phyloP scores from a whole-genome alignment of 2,329 filamentous ascomycete genomes.

The Monosporascus ibericus region DNA sequence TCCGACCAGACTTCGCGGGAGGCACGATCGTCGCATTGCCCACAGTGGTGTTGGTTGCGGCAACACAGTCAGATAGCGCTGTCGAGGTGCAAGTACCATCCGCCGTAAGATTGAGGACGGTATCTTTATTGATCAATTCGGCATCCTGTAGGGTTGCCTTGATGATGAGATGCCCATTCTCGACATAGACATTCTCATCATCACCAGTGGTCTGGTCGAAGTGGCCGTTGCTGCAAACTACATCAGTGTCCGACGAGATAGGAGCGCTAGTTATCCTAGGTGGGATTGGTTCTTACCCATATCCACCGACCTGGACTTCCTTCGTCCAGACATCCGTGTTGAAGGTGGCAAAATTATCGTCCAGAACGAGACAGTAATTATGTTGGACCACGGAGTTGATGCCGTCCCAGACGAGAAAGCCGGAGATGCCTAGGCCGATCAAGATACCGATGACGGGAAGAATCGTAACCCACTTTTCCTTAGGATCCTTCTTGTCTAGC shows the following conservation, averaged over 20 bases:
- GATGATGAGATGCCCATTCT: conserved; percentile 65
- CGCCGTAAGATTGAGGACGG: conserved; percentile 59
- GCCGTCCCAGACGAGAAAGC: conserved; percentile 70
- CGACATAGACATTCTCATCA: conserved; percentile 68
- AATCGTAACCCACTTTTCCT: conserved; percentile 82
- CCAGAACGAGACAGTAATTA: conserved; percentile 63
- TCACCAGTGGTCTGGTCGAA: conserved; percentile 70
- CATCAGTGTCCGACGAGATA: conserved; percentile 6
- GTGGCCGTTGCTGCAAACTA: conserved; percentile 60
- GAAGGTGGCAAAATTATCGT: conserved; percentile 58
- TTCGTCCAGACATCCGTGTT: conserved; percentile 62
- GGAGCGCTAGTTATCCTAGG: background rate
- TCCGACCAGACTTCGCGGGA: conserved; percentile 69
- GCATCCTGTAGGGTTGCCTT: conserved; percentile 71
- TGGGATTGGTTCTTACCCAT: conserved; percentile 49
- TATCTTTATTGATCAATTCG: conserved; percentile 58
- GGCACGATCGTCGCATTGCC: conserved; percentile 70
- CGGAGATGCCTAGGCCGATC: conserved; percentile 61
- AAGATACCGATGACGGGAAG: conserved; percentile 67
- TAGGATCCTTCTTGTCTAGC: conserved; percentile 65
- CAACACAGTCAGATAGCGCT: conserved; percentile 55
- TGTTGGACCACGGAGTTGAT: conserved; percentile 65
- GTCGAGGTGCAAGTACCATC: conserved; percentile 63
- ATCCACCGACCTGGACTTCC: conserved; percentile 70
- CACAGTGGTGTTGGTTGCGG: conserved; percentile 63